Evolutionary conservation across 768 basidiomycete species (phyloP), one percentile per base, ranked within the genome.

Genomic region (Naganishia vaughanmartiniae): DNA sequence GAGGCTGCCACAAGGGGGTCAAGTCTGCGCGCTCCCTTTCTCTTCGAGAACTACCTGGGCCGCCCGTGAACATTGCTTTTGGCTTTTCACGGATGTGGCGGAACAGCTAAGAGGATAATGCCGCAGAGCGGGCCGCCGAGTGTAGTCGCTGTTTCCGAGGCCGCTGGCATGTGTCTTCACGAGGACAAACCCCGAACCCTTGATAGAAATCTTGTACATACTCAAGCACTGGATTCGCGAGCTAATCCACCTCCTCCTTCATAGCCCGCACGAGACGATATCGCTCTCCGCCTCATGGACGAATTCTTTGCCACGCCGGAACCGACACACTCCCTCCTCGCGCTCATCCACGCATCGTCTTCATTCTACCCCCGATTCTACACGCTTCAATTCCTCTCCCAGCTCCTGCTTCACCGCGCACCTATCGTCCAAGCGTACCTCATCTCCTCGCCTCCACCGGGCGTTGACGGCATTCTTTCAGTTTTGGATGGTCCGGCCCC

Each of bases 381-480:
- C 60, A 87, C 90, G 1, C 84, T 97, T 6, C 91, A 96, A 78
- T 87, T 90, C 74, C 84, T 98, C 51, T 87, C 88, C 34, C 87
- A 86, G 6, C 84, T 98, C 21, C 84, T 98, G 60, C 87, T 89
- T 76, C 92, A 94, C 78, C 85, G 93, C 67, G 86, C 93, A 28
- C 87, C 89, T 66, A 83, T 85, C 42, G 88, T 96, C 12, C 96
- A 99, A 80, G 86, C 85, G n/a, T 92, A 93, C 81, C 95, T 99
- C 79, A 84, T 98, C 73, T 92, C 89, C 60, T 88, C 91, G 9
- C 85, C 91, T 4, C 80, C 80, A 2, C 80, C 80, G 1, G 80
- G 80, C 0, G 73, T 81, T 3, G 87, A 87, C 46, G 93, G 92
- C 4, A 89, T 90, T 63, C 72, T 79, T 11, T 63, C 74, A 6